These are phyloP conservation scores for Poteriospumella lacustris DNA, from an alignment of 108 stramenopile genomes.

Conservation along the genomic window DNA sequence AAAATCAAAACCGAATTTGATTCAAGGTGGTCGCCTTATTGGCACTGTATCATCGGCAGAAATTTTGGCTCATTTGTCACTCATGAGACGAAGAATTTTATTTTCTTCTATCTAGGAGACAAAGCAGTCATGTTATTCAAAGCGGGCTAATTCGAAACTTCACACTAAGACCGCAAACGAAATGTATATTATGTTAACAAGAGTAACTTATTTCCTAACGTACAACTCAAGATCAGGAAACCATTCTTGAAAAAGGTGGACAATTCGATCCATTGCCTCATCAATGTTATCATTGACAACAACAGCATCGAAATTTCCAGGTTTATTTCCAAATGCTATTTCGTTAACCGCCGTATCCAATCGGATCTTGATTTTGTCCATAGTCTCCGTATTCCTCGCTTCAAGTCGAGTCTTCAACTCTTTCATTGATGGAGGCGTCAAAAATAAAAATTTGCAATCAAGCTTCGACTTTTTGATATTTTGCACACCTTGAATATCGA, in stretches of 20 bases:
- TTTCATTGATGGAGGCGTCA: constrained; percentile 71
- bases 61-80: constrained; percentile 63
- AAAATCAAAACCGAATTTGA: constrained; percentile 61
- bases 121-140: constrained; percentile 63
- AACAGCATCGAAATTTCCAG: constrained; percentile 68
- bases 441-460: constrained; percentile 72
- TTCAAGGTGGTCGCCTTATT: constrained; percentile 49
- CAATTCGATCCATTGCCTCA: not conserved
- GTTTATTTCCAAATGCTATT: constrained; percentile 76
- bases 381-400: constrained; percentile 69
- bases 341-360: constrained; percentile 76
- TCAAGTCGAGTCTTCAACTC: not conserved
- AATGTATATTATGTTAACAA: too few species aligned
- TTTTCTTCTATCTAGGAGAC: constrained; percentile 55
- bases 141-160: constrained; percentile 29
- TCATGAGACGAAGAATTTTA: constrained; percentile 57
- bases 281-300: constrained; percentile 81
- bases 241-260: not conserved
- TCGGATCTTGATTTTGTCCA: constrained; percentile 69
- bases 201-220: too few species aligned
- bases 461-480: constrained; percentile 60
- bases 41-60: constrained; percentile 59
- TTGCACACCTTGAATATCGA: constrained; percentile 73
- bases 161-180: too few species aligned
- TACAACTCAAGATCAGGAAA: too few species aligned